These are phyloP conservation scores for Ophiostoma sp. DNA, from an alignment of 2,329 filamentous ascomycete species.

Conservation along the genomic window DNA sequence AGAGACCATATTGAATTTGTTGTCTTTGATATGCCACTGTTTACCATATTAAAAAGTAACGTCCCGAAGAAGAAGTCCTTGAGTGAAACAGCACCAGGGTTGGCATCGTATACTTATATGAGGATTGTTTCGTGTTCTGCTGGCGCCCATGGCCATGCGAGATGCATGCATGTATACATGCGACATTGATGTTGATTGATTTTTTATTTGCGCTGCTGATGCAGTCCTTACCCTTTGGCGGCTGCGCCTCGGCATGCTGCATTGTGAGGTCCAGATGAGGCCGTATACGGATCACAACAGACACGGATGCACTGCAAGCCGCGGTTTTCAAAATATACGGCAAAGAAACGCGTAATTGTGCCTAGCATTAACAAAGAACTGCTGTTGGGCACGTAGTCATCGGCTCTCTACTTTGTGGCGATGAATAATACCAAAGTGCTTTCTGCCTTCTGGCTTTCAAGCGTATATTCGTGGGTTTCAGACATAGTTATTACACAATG, in stretches of 20 bases:
- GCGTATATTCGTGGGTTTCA: background rate
- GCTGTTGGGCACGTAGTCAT: background rate
- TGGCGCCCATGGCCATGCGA: background rate
- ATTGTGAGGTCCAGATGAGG: background rate
- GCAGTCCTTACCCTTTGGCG: background rate
- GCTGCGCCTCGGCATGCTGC: background rate
- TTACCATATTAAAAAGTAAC: background rate
- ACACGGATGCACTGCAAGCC: background rate
- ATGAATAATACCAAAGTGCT: background rate
- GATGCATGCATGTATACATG: background rate
- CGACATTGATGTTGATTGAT: background rate
- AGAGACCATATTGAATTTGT: background rate
- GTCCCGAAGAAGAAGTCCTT: background rate
- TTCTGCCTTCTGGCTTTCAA: background rate
- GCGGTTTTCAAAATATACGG: background rate
- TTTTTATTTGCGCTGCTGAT: background rate
- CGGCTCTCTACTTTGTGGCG: background rate
- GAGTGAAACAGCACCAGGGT: background rate
- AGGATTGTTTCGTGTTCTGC: constrained; percentile 1
- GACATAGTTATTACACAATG: background rate
- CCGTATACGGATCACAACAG: background rate
- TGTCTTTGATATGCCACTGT: background rate
- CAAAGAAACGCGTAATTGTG: background rate
- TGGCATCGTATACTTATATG: background rate
- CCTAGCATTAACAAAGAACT: too few relatives aligned